phyloP scores from a whole-genome alignment of 345 rosid genomes.

The Alliaria petiolata region DNA sequence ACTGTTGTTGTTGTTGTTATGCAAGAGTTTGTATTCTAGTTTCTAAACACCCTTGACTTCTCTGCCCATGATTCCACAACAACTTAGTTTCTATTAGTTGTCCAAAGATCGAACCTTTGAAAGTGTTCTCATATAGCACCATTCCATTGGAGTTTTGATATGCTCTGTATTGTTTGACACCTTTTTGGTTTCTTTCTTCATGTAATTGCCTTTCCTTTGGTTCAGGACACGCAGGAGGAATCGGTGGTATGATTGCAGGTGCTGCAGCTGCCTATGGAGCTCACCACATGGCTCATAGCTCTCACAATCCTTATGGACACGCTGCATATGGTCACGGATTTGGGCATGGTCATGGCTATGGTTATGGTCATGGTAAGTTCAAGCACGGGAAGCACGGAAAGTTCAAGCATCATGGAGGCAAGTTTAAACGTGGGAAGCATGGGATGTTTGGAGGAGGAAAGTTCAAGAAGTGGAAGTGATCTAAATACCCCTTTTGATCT shows the following conservation, averaged over 20 bases:
- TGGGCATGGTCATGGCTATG: conserved; percentile 28
- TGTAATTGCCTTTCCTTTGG: not conserved
- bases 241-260: conserved; percentile 80
- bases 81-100: not conserved
- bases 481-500: not conserved
- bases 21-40: not conserved
- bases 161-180: not conserved
- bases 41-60: not conserved
- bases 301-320: conserved; percentile 30
- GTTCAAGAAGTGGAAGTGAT: conserved; percentile 87
- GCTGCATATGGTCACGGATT: conserved; percentile 30
- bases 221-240: conserved; percentile 63
- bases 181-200: not conserved
- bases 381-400: conserved; percentile 42
- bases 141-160: not conserved
- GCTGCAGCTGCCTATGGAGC: conserved; percentile 90
- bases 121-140: not conserved
- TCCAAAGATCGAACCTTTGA: not conserved
- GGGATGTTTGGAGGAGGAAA: conserved; percentile 67
- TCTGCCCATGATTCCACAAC: not conserved
- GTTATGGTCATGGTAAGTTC: conserved; percentile 39
- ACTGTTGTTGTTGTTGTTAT: not conserved
- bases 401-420: conserved; percentile 43
- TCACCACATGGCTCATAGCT: conserved; percentile 46
- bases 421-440: conserved; percentile 46